A percentile compares a stretch with the other conserved stretches of the same genome.
phyloP scores from a whole-genome alignment of 2,329 filamentous ascomycete genomes.

The Venturia oleaginea region DNA sequence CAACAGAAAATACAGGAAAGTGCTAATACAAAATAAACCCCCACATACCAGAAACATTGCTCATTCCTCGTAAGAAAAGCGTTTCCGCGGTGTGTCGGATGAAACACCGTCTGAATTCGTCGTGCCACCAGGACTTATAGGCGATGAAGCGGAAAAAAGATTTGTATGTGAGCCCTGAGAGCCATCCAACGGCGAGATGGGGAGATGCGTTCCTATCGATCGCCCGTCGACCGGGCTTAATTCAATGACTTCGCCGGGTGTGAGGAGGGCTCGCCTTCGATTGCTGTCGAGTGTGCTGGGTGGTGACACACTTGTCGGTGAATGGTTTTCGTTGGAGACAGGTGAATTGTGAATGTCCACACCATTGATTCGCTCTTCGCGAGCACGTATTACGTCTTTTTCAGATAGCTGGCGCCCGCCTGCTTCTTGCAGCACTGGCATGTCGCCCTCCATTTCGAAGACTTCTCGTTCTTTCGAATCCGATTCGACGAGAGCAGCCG shows the following conservation, averaged over 20 bases:
- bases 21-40: constrained; percentile 2
- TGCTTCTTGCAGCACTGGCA: constrained; percentile 44
- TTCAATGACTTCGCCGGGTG: constrained; percentile 12
- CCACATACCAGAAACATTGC: not conserved
- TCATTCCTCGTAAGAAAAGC: constrained; percentile 13
- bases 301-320: constrained; percentile 3
- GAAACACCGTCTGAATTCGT: not conserved
- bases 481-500: constrained; percentile 21
- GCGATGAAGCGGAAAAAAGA: constrained; percentile 3
- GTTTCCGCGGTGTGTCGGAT: not conserved
- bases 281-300: constrained; percentile 9
- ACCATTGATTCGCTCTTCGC: constrained; percentile 39
- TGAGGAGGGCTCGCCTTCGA: not conserved
- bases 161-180: constrained; percentile 11
- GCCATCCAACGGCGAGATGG: constrained; percentile 11
- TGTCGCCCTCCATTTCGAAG: constrained; percentile 46
- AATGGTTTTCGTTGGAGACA: constrained; percentile 16
- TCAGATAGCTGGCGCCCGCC: constrained; percentile 38
- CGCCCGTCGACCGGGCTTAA: constrained; percentile 4
- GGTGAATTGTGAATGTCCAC: constrained; percentile 24
- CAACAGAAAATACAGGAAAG: not conserved
- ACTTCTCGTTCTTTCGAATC: constrained; percentile 30
- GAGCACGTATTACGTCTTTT: constrained; percentile 38
- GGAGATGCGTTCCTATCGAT: not conserved
- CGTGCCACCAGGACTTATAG: constrained; percentile 10